Conservation (phyloP, 1,284 basidiomycete species). For the Sanghuangporus weigelae region DNA sequence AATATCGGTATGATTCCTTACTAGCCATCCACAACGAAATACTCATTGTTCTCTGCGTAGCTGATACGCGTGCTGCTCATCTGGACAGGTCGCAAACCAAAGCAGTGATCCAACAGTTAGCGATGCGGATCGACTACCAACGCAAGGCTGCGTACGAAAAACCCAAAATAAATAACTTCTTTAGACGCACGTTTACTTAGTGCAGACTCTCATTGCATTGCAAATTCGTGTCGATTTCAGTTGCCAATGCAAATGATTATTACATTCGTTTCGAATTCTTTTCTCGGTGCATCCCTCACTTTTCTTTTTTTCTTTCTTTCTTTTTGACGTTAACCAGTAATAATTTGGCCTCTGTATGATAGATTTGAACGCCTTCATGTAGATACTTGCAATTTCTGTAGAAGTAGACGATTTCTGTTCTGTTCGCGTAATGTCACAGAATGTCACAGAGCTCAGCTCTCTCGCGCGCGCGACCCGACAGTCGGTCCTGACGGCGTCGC, state of each 20-base stretch:
- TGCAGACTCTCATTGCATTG: background rate
- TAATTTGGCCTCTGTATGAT: too few species aligned
- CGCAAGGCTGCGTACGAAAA: constrained; percentile 23
- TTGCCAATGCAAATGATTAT: background rate
- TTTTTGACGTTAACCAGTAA: too few species aligned
- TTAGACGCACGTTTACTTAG: background rate
- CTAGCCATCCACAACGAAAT: background rate
- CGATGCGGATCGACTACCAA: constrained; percentile 60
- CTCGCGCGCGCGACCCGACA: too few species aligned
- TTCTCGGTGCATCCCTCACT: background rate
- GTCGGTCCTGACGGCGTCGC: too few species aligned
- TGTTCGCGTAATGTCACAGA: too few species aligned
- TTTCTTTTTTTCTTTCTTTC: background rate
- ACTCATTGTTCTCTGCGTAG: constrained; percentile 29
- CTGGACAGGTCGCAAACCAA: constrained; percentile 69
- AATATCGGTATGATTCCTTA: constrained; percentile 47
- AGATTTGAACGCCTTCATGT: too few species aligned
- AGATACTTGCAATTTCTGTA: too few species aligned
- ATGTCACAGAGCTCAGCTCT: too few species aligned
- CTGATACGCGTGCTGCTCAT: constrained; percentile 64
- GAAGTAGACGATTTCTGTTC: too few species aligned
- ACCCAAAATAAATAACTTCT: background rate
- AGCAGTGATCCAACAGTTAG: constrained; percentile 54
- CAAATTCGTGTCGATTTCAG: background rate
- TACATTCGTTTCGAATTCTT: background rate